Percentiles rank a stretch among this genome's conserved stretches.
Evolutionary conservation across 2,329 filamentous ascomycete genomes (phyloP).

Genomic region (Ceratocystis cubensis): DNA sequence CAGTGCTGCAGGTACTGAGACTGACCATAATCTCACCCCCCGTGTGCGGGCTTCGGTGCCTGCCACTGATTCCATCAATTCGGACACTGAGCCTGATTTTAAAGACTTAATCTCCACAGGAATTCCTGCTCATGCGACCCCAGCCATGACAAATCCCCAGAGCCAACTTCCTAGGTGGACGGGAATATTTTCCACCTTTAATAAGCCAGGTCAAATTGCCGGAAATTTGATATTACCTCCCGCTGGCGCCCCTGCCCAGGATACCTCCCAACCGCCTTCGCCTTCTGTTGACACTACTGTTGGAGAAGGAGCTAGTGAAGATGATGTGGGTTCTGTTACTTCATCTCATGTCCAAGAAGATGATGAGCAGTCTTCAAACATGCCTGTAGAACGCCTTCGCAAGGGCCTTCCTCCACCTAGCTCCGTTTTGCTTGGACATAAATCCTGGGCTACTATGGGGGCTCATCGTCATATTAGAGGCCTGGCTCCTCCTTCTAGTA

Average conservation of each 20-base stretch:
- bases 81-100: slow-evolving; percentile 11
- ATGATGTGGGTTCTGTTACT: slow-evolving; percentile 9
- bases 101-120: background rate
- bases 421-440: slow-evolving; percentile 5
- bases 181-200: background rate
- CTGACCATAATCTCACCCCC: slow-evolving; percentile 7
- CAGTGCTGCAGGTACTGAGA: background rate
- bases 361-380: background rate
- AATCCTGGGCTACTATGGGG: background rate
- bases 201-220: background rate
- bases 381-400: background rate
- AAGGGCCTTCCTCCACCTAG: slow-evolving; percentile 1
- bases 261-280: background rate
- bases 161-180: background rate
- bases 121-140: background rate
- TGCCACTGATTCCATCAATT: slow-evolving; percentile 7
- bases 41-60: slow-evolving; percentile 9
- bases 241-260: background rate
- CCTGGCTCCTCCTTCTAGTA: background rate
- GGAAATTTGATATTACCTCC: background rate
- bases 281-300: background rate
- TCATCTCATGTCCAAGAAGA: slow-evolving; percentile 1
- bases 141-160: background rate
- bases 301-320: slow-evolving; percentile 8
- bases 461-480: background rate